Evolutionary conservation across 352 stramenopile species (phyloP).

Genomic region (Phytopythium montanum): DNA sequence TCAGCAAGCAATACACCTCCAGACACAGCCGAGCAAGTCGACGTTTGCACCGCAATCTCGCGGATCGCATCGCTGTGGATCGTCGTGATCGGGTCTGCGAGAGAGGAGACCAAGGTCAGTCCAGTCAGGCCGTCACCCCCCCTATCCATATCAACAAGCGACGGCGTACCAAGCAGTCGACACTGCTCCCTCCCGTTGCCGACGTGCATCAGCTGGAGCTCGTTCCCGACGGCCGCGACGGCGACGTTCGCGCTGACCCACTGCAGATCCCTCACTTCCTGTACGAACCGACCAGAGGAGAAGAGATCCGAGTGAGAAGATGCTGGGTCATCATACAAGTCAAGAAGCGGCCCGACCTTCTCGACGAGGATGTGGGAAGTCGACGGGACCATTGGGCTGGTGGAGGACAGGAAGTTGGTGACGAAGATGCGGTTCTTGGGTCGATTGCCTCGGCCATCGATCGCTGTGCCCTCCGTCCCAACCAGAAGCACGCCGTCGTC

Average conservation of each 20-base stretch:
- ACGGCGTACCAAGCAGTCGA: constrained; percentile 27
- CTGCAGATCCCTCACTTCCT: constrained; percentile 74
- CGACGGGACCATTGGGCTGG: constrained; percentile 11
- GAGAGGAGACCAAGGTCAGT: too few species aligned
- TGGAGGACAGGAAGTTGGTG: constrained; percentile 34
- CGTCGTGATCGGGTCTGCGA: constrained; percentile 41
- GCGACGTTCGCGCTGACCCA: constrained; percentile 49
- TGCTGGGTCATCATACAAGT: background rate
- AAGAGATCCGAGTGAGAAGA: background rate
- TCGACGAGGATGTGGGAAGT: constrained; percentile 32
- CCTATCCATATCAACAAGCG: background rate
- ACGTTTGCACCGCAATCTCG: constrained; percentile 48
- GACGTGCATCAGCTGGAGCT: constrained; percentile 63
- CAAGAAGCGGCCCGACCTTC: constrained; percentile 21
- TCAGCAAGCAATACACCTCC: constrained; percentile 20
- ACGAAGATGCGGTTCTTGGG: constrained; percentile 63
- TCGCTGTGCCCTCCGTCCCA: constrained; percentile 40
- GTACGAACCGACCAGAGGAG: background rate
- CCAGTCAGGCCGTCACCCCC: background rate
- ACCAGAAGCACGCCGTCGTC: constrained; percentile 72
- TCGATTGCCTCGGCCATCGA: background rate
- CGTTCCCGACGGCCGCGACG: constrained; percentile 60
- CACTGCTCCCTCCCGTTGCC: constrained; percentile 21
- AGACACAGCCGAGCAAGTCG: constrained; percentile 29
- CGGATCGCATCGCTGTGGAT: constrained; percentile 74